Base-by-base conservation (phyloP, 371 early-diverging fungal genomes). In the Mortierella sp. region DNA sequence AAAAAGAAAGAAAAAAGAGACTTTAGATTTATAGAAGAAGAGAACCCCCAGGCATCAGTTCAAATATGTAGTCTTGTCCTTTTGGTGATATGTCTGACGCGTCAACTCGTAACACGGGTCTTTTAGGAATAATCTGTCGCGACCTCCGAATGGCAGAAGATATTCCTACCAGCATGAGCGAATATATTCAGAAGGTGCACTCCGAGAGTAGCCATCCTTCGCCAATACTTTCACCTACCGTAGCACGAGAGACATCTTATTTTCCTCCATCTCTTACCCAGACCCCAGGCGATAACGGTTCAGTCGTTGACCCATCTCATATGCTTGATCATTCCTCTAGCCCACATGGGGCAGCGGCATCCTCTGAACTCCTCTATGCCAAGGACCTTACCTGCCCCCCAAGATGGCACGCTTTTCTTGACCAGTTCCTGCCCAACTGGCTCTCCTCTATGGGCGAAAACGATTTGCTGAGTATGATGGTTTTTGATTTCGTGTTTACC, bases 341-440 rank as follows among this genome's bases (percentile, higher is more conserved):
- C 25, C 14, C 26, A 28, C 29, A 15, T n/a, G 26, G 21, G 0
- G 7, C 53, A 15, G 43, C 18, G 5, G 44, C 55, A 7, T 29
- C 15, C 14, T 37, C 44, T 14, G 55, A 57, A 21, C 60, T 72
- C 11, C 29, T 72, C 25, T 83, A 83, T 23, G 83, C 72, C 16
- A 83, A 83, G 56, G 83, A 83, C 55, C 46, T 83, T 15, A 68
- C 69, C 0, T 79, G 79, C 52, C 83, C 83, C 1, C 7, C 23
- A 2, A 67, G 57, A 18, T 83, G 83, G 83, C 56, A 57, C 2
- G 29, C 6, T 2, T 62, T 50, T 51, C 47, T 75, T 1, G 61
- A 69, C 16, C 62, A 52, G 14, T 11, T 70, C 7, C 45, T 83
- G 28, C 81, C 79, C 1, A 47, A n/a, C 1, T 72, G 62, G 55